Base-by-base conservation (phyloP, 805 yeast species). In the Isabelozyma gotoi region DNA sequence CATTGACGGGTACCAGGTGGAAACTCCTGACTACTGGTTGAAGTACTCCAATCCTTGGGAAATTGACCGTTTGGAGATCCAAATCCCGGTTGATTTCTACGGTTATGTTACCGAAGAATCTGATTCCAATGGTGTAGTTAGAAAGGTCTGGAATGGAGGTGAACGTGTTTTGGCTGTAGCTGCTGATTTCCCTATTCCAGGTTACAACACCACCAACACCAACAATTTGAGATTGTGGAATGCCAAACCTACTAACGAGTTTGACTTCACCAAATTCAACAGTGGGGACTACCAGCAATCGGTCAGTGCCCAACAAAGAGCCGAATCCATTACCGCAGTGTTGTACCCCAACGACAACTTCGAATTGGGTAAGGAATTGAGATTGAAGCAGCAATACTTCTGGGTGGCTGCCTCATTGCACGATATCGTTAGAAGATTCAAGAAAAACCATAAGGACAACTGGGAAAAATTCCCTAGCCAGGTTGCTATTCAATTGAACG, bases 321-420 rank as follows among this genome's bases (percentile, higher is more conserved):
- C 97, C 3, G 96, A 88, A 65, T 83, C 95, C 18, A 88, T 90
- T 56, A 88, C 97, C 31, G 88, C 97, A 5, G 96, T 90, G 14
- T 73, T 90, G 59, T 90, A 90, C 66, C 97, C 97, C 51, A 90
- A 90, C 67, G 97, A 90, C 64, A 91, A 90, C 66, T 91, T 90
- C 63, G 85, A 87, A 59, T 78, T 81, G 51, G 97, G 97, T 56
- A 90, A 91, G 67, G 96, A 88, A 63, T 76, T 90, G 60, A 81
- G 97, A 62, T 79, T 90, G 65, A 91, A 91, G 67, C 97, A 90
- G 72, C 97, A 90, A 68, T 91, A 89, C 68, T 91, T 90, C 70
- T 90, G 97, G 97, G 96, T 91, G 41, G 84, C 96, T 40, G 97
- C 97, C 27, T 88, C 96, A 12, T 76, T 91, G 53, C 89, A 86